Evolutionary conservation across 1,284 basidiomycete genomes (phyloP).

Genomic region (Trichosporon asahii): DNA sequence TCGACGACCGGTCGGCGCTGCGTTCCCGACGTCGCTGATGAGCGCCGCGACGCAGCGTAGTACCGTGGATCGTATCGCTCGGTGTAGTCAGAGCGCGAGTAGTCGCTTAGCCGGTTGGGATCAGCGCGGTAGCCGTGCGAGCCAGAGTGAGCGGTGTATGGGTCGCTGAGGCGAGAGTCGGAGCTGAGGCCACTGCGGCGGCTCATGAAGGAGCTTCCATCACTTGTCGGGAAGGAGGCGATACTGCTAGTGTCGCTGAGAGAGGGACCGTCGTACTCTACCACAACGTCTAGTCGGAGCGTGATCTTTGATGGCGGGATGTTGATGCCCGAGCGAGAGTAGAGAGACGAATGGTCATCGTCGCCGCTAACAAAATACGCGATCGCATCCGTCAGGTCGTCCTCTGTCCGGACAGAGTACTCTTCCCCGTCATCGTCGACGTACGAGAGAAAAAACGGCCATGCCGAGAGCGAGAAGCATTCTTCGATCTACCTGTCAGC

Average conservation of each 20-base stretch:
- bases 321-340: constrained; percentile 50
- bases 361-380: constrained; percentile 68
- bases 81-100: neutral
- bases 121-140: neutral
- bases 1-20: neutral
- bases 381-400: constrained; percentile 77
- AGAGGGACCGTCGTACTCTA: constrained; percentile 87
- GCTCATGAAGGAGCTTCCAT: constrained; percentile 12
- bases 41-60: neutral
- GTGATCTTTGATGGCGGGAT: constrained; percentile 59
- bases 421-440: constrained; percentile 80
- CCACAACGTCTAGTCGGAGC: constrained; percentile 66
- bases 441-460: constrained; percentile 69
- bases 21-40: neutral
- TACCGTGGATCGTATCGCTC: constrained; percentile 7
- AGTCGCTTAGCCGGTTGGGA: neutral
- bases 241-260: constrained; percentile 80
- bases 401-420: constrained; percentile 64
- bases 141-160: neutral
- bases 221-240: constrained; percentile 43
- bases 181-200: neutral
- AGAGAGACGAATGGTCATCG: constrained; percentile 70
- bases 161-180: neutral
- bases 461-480: constrained; percentile 69
- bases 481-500: constrained; percentile 66